Conservation (phyloP, 371 early-diverging fungal genomes). For the Rhizopus delemar region DNA sequence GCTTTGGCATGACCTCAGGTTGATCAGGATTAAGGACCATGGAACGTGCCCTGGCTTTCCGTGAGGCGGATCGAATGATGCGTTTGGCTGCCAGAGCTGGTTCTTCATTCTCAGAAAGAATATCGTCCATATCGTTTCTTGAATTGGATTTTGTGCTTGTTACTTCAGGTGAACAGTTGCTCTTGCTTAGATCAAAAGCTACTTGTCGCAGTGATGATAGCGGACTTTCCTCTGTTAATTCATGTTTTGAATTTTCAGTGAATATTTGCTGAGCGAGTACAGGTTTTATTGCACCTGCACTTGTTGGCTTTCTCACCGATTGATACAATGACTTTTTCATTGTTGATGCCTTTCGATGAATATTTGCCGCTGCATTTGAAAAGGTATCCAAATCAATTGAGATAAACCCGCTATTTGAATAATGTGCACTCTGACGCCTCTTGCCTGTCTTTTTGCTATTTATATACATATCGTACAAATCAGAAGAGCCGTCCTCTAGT, state of each 20-base stretch:
- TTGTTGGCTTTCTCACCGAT: slow-evolving; percentile 36
- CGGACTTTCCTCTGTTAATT: not conserved
- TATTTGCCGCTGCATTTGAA: slow-evolving; percentile 12
- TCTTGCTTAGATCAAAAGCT: not conserved
- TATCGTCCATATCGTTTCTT: not conserved
- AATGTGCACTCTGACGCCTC: slow-evolving; percentile 1
- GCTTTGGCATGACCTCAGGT: not conserved
- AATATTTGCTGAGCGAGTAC: slow-evolving; percentile 5
- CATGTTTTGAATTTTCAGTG: not conserved
- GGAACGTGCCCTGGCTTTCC: slow-evolving; percentile 25
- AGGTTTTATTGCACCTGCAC: not conserved
- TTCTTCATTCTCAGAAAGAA: slow-evolving; percentile 10
- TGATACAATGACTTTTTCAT: slow-evolving; percentile 32
- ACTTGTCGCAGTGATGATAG: not conserved
- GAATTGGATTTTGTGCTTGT: not conserved
- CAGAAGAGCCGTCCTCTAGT: slow-evolving; percentile 27
- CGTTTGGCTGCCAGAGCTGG: slow-evolving; percentile 22
- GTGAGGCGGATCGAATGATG: slow-evolving; percentile 24
- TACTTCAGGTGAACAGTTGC: not conserved
- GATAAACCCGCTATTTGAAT: slow-evolving; percentile 13
- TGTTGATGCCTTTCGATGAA: slow-evolving; percentile 35
- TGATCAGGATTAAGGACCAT: slow-evolving; percentile 9
- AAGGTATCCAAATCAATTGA: slow-evolving; percentile 22
- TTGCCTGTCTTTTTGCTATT: slow-evolving; percentile 15
- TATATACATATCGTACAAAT: slow-evolving; percentile 33